Conservation (phyloP, 176 grass and related monocot species). For the Phragmites australis region DNA sequence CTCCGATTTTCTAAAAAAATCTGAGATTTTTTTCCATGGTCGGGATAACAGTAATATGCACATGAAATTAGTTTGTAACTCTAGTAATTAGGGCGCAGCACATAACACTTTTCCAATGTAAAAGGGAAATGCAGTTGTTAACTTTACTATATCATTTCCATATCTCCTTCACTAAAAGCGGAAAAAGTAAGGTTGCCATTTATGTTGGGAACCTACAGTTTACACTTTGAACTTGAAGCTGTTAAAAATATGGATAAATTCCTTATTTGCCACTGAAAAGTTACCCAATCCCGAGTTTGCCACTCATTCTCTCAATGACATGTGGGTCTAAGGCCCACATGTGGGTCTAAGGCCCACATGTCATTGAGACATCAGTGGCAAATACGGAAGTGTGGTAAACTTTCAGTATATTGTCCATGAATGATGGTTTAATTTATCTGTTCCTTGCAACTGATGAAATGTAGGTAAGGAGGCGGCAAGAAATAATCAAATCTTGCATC, state of each 20-base stretch:
- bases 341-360: too few species aligned
- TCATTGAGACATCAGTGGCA: too few species aligned
- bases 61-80: slow-evolving; percentile 7
- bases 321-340: too few species aligned
- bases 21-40: too few species aligned
- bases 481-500: slow-evolving; percentile 30
- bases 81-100: background rate
- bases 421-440: slow-evolving; percentile 6
- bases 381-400: too few species aligned
- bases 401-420: background rate
- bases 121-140: background rate
- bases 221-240: slow-evolving; percentile 30
- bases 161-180: background rate
- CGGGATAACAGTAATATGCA: background rate
- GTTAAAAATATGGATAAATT: too few species aligned
- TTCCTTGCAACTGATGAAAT: background rate
- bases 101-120: slow-evolving; percentile 6
- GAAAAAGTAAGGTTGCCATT: background rate
- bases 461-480: background rate
- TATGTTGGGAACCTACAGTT: background rate
- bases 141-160: slow-evolving; percentile 6
- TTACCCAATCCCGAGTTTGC: too few species aligned
- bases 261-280: too few species aligned
- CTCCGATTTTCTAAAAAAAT: too few species aligned
- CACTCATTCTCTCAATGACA: too few species aligned